A percentile compares a stretch with the other conserved stretches of the same genome.
phyloP scores from a whole-genome alignment of 2,329 filamentous ascomycete genomes.

The Bisporella sp. region DNA sequence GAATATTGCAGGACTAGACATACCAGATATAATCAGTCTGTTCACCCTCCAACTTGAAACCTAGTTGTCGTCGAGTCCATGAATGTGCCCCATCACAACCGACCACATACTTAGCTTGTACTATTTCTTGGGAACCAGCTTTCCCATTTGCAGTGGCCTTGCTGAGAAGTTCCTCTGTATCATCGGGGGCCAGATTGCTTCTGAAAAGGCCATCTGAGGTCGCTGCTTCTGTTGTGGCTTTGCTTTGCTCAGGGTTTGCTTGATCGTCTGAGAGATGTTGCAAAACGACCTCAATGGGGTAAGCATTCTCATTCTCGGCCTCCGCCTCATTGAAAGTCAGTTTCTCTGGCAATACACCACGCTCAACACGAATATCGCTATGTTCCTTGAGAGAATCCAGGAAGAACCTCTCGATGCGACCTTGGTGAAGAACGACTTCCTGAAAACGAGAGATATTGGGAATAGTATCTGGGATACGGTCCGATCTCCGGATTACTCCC shows the following conservation, averaged over 20 bases:
- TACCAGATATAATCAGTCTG: constrained; percentile 49
- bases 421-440: constrained; percentile 64
- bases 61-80: constrained; percentile 41
- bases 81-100: constrained; percentile 53
- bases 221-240: constrained; percentile 20
- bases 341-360: constrained; percentile 49
- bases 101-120: constrained; percentile 58
- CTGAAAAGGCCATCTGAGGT: constrained; percentile 48
- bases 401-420: constrained; percentile 61
- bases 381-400: constrained; percentile 51
- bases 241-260: constrained; percentile 41
- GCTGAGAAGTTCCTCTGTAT: constrained; percentile 44
- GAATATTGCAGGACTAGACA: constrained; percentile 44
- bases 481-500: constrained; percentile 49
- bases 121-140: constrained; percentile 40
- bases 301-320: constrained; percentile 42
- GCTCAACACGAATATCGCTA: constrained; percentile 50
- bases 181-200: constrained; percentile 50
- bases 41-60: constrained; percentile 51
- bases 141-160: constrained; percentile 26
- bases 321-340: constrained; percentile 46
- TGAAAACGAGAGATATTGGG: constrained; percentile 55
- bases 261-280: constrained; percentile 52
- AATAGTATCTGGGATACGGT: constrained; percentile 56
- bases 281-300: constrained; percentile 55